phyloP scores from a whole-genome alignment of 768 basidiomycete genomes.

The Imleria badia region DNA sequence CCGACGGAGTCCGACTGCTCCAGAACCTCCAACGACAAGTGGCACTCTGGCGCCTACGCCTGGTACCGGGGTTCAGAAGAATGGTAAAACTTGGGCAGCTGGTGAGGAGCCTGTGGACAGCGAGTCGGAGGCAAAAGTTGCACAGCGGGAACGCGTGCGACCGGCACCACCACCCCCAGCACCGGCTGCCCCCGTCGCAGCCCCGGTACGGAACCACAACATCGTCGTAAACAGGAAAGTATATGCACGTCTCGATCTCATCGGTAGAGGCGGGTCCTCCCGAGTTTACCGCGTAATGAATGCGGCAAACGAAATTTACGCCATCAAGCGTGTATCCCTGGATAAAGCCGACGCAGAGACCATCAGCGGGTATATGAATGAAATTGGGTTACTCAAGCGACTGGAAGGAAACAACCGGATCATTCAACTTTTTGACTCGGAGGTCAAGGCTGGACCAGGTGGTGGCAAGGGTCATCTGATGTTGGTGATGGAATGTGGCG shows the following conservation, averaged over 20 bases:
- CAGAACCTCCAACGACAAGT: conserved; percentile 53
- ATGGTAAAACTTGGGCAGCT: conserved; percentile 45
- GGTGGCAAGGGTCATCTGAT: conserved; percentile 74
- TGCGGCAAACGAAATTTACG: conserved; percentile 72
- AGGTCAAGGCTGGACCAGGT: conserved; percentile 64
- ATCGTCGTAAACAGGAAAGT: conserved; percentile 63
- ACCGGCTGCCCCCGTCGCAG: conserved; percentile 16
- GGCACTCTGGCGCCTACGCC: conserved; percentile 21
- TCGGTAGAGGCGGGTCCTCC: conserved; percentile 95
- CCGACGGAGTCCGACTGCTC: conserved; percentile 68
- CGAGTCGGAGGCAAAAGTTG: conserved; percentile 31
- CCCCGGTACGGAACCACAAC: conserved; percentile 40
- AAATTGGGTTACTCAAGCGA: conserved; percentile 90
- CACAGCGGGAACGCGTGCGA: conserved; percentile 27
- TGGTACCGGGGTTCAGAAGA: conserved; percentile 21
- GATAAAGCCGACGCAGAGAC: conserved; percentile 89
- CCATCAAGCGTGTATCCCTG: conserved; percentile 89
- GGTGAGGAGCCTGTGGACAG: conserved; percentile 44
- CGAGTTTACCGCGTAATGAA: conserved; percentile 91
- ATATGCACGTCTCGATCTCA: conserved; percentile 83
- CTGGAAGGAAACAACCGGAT: conserved; percentile 92
- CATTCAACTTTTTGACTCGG: conserved; percentile 88
- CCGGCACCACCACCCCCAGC: conserved; percentile 38
- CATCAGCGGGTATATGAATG: conserved; percentile 92
- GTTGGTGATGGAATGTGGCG: conserved; percentile 96